Percentiles rank a stretch among this genome's conserved stretches.
Evolutionary conservation across 352 stramenopile species (phyloP).

Genomic region (Pythium biforme): DNA sequence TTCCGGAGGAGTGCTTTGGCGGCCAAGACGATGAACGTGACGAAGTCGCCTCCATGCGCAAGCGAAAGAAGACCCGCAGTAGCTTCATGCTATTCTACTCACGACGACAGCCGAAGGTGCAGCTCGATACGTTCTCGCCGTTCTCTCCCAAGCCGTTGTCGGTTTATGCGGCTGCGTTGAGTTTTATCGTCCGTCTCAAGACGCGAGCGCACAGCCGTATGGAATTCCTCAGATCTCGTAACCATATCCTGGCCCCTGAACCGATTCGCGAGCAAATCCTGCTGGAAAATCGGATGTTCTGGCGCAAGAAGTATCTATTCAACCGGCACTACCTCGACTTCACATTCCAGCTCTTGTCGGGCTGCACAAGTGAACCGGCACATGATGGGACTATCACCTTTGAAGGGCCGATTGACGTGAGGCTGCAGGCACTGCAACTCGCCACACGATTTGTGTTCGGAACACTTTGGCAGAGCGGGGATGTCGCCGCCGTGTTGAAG

Average conservation of each 20-base stretch:
- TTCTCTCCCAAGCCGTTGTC: conserved; percentile 24
- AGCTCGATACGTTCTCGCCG: not conserved
- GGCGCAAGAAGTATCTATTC: conserved; percentile 84
- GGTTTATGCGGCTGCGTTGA: conserved; percentile 27
- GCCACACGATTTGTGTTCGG: conserved; percentile 87
- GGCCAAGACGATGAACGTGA: conserved; percentile 26
- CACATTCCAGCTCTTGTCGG: conserved; percentile 73
- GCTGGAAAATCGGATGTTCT: conserved; percentile 84
- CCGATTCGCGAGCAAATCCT: conserved; percentile 75
- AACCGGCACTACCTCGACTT: conserved; percentile 73
- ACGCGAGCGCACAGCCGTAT: conserved; percentile 29
- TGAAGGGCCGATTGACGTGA: conserved; percentile 55
- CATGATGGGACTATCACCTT: conserved; percentile 19
- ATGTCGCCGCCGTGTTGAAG: conserved; percentile 68
- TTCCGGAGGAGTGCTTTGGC: conserved; percentile 72
- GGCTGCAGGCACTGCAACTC: conserved; percentile 72
- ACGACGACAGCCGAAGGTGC: conserved; percentile 46
- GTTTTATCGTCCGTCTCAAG: conserved; percentile 28
- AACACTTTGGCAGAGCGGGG: conserved; percentile 80
- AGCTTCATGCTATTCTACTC: conserved; percentile 90
- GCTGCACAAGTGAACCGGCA: conserved; percentile 49
- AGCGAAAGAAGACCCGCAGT: conserved; percentile 77
- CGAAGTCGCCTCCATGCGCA: conserved; percentile 7
- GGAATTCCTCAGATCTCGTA: conserved; percentile 43
- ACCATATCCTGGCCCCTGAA: conserved; percentile 59